These are phyloP conservation scores for Borealophlyctis nickersoniae DNA, from an alignment of 192 early-diverging fungal genomes.

Conservation along the genomic window DNA sequence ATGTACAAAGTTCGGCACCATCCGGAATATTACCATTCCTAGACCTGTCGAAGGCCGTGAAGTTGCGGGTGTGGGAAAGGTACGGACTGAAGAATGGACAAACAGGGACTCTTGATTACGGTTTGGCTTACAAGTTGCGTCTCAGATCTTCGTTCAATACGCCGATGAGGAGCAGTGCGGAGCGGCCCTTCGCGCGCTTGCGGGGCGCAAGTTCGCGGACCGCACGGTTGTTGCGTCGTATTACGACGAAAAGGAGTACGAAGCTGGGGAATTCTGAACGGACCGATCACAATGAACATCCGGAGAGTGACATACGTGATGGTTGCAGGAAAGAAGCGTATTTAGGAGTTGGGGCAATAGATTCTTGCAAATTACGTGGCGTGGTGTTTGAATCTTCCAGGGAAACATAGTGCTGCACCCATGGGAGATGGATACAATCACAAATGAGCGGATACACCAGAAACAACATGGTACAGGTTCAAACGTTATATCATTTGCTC, in stretches of 20 bases:
- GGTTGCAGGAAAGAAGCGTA: not conserved
- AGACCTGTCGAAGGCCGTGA: slow-evolving; percentile 56
- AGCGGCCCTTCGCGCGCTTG: slow-evolving; percentile 73
- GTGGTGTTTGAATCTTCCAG: not conserved
- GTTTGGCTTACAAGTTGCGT: not conserved
- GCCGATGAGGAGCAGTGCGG: slow-evolving; percentile 54
- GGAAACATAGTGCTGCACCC: not conserved
- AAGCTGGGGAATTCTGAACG: slow-evolving; percentile 44
- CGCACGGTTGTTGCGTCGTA: slow-evolving; percentile 89
- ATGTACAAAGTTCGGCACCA: slow-evolving; percentile 79
- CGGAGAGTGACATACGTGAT: not conserved
- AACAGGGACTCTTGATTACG: not conserved
- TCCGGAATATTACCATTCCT: slow-evolving; percentile 82
- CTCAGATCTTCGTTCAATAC: slow-evolving; percentile 84
- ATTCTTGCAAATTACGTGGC: not conserved
- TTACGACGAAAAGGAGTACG: slow-evolving; percentile 71
- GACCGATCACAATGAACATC: not conserved
- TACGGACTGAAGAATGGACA: slow-evolving; percentile 26
- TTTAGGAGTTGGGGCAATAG: not conserved
- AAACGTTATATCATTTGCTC: too few relatives aligned
- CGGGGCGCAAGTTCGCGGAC: slow-evolving; percentile 90
- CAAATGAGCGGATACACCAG: too few relatives aligned
- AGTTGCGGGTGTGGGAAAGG: slow-evolving; percentile 79
- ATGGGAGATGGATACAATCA: too few relatives aligned
- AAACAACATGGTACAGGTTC: too few relatives aligned